Evolutionary conservation across 2,329 filamentous ascomycete species (phyloP).

Genomic region (Fusarium decemcellulare): DNA sequence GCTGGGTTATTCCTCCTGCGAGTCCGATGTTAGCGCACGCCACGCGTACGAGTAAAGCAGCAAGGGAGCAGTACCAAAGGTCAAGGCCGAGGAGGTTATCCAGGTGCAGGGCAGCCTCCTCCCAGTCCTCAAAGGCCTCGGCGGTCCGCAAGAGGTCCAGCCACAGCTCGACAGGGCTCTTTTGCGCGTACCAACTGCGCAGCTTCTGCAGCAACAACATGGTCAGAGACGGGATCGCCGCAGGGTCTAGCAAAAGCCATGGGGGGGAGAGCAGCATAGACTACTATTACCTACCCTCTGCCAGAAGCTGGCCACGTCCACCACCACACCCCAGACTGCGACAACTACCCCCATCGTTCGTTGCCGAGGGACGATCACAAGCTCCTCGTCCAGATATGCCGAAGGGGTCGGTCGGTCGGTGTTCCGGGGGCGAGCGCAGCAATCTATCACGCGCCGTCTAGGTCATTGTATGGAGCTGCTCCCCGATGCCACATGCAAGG

Average conservation of each 20-base stretch:
- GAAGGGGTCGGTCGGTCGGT: conserved; percentile 20
- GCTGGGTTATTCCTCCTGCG: conserved; percentile 84
- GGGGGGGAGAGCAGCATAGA: conserved; percentile 9
- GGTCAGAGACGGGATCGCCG: conserved; percentile 22
- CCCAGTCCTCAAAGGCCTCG: conserved; percentile 86
- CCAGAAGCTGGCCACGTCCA: conserved; percentile 76
- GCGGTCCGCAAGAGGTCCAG: conserved; percentile 76
- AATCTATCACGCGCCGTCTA: conserved; percentile 40
- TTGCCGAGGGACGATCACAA: conserved; percentile 54
- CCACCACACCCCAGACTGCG: conserved; percentile 70
- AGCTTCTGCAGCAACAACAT: conserved; percentile 69
- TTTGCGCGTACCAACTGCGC: conserved; percentile 75
- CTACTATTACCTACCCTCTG: conserved; percentile 61
- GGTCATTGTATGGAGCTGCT: conserved; percentile 33
- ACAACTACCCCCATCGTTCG: conserved; percentile 59
- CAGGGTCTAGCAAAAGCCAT: conserved; percentile 12
- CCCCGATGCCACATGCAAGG: conserved; percentile 29
- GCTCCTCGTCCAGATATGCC: conserved; percentile 42
- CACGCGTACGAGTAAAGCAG: not conserved
- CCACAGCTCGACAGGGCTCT: conserved; percentile 75
- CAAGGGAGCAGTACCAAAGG: conserved; percentile 71
- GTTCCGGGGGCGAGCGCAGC: conserved; percentile 19
- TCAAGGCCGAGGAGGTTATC: conserved; percentile 87
- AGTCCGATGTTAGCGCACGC: conserved; percentile 22
- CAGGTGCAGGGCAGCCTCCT: conserved; percentile 85